Evolutionary conservation across 495 filamentous ascomycete genomes (phyloP), one percentile per base, ranked within the genome.

Genomic region (Aspergillus homomorphus): DNA sequence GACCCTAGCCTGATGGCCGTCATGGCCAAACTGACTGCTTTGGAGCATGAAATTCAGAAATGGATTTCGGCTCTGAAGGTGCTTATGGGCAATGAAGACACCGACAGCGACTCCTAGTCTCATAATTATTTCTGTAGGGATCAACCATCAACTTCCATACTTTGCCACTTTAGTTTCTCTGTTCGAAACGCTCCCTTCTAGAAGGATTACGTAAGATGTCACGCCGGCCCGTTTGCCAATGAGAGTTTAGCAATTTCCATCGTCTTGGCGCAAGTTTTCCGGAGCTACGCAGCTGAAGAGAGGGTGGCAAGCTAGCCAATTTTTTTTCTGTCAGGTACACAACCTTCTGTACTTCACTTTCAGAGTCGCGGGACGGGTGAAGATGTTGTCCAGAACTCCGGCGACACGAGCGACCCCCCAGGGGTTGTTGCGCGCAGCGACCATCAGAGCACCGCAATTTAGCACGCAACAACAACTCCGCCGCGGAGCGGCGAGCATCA

Each of bases 1-100:
- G 94, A 98, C 67, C 95, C 94, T 28, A 90, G 86, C 67, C 62
- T 98, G 60, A 83, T 98, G 74, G 84, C 87, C n/a, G 78, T 92
- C 16, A 87, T 89, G 76, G 88, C 91, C 4, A 98, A 98, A 74
- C 70, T 98, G 72, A 86, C 81, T 24, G 90, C 90, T 20, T 69
- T 98, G 56, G 87, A 91, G 52, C 85, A 92, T 66, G 83, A 83
- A 54, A 78, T 97, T 10, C 77, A 71, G 54, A 74, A 87, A 55
- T 86, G 85, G 66, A 81, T 90, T 58, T 70, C 81, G 62, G 87
- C 87, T n/a, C 69, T 98, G 66, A 85, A 81, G 28, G 83, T 91
- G 43, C 90, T 96, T 1, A 91, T 92, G 87, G 89, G 85, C 4
- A 82, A 83, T 72, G 66, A 77, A 12, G 75, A 77, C 52, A 71